These are phyloP conservation scores for Pseudozyma thailandica DNA, from an alignment of 1,284 basidiomycete species.

Conservation along the genomic window DNA sequence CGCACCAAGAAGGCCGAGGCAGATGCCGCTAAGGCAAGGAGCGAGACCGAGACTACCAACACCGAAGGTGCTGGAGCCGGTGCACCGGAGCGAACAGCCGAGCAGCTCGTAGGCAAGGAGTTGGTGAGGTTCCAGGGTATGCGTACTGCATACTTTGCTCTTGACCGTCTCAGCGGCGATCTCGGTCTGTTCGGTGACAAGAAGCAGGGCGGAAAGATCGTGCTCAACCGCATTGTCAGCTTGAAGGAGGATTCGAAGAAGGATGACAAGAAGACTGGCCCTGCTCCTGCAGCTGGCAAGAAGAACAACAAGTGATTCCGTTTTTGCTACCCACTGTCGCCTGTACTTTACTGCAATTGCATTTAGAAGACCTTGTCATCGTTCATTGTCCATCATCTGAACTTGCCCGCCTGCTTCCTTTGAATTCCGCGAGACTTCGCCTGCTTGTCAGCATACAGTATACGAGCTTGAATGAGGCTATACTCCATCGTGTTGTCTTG, in stretches of 20 bases:
- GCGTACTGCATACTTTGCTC: constrained; percentile 91
- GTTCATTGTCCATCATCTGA: too few relatives aligned
- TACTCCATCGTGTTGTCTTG: too few relatives aligned
- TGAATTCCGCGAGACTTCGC: too few relatives aligned
- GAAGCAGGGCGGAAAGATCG: constrained; percentile 79
- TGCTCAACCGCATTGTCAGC: constrained; percentile 92
- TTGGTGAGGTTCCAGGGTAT: constrained; percentile 96
- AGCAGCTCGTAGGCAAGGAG: constrained; percentile 89
- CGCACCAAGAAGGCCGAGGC: constrained; percentile 70
- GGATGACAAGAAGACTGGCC: constrained; percentile 38
- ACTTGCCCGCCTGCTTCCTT: too few relatives aligned
- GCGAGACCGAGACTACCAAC: constrained; percentile 19
- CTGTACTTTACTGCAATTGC: too few relatives aligned
- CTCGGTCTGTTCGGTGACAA: constrained; percentile 63
- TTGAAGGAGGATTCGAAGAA: constrained; percentile 83
- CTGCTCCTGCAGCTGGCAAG: constrained; percentile 12
- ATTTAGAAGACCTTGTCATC: too few relatives aligned
- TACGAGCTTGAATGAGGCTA: too few relatives aligned
- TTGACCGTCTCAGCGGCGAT: constrained; percentile 78
- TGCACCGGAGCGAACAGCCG: constrained; percentile 71
- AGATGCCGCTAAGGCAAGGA: constrained; percentile 67
- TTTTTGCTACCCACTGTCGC: too few relatives aligned
- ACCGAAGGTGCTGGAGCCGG: constrained; percentile 31
- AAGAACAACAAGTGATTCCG: too few relatives aligned
- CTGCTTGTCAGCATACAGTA: too few relatives aligned